These are phyloP conservation scores for Thelonectria olida DNA, from an alignment of 2,329 filamentous ascomycete genomes.

Conservation along the genomic window DNA sequence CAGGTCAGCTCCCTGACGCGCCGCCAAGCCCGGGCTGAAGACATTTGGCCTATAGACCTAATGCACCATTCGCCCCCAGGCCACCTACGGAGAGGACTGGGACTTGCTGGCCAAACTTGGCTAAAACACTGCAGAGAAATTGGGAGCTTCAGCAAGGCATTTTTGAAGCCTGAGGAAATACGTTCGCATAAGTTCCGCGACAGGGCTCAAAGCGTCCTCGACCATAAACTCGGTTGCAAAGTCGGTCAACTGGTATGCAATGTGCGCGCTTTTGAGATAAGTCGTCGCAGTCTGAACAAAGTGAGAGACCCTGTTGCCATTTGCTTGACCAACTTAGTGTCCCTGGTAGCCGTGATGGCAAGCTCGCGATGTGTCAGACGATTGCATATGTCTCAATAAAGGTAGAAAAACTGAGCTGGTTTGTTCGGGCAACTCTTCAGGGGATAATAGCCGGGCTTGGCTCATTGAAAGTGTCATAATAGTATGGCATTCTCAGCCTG, in stretches of 20 bases:
- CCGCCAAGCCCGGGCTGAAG: no score
- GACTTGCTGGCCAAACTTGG: no score
- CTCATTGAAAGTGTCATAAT: conserved; percentile 11
- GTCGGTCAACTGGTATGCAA: conserved; percentile 32
- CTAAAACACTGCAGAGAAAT: no score
- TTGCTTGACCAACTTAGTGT: not conserved
- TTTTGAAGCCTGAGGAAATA: no score
- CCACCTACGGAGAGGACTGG: no score
- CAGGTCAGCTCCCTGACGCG: no score
- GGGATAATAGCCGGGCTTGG: conserved; percentile 10
- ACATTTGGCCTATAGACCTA: no score
- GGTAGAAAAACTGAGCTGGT: not conserved
- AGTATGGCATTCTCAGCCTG: conserved; percentile 21
- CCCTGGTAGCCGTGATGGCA: conserved; percentile 5
- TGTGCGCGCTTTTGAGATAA: conserved; percentile 29
- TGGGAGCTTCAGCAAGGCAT: no score
- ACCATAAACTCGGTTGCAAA: conserved; percentile 33
- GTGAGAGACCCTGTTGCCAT: conserved; percentile 12
- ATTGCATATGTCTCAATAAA: conserved; percentile 1
- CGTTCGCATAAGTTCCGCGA: conserved; percentile 18
- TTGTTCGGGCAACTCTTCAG: conserved; percentile 8
- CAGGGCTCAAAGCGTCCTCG: conserved; percentile 22
- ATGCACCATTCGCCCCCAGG: no score
- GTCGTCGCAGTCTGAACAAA: conserved; percentile 13
- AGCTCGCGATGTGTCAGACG: not conserved